Evolutionary conservation across 2,329 filamentous ascomycete genomes (phyloP).

Genomic region (Drechslerella coelobrocha): DNA sequence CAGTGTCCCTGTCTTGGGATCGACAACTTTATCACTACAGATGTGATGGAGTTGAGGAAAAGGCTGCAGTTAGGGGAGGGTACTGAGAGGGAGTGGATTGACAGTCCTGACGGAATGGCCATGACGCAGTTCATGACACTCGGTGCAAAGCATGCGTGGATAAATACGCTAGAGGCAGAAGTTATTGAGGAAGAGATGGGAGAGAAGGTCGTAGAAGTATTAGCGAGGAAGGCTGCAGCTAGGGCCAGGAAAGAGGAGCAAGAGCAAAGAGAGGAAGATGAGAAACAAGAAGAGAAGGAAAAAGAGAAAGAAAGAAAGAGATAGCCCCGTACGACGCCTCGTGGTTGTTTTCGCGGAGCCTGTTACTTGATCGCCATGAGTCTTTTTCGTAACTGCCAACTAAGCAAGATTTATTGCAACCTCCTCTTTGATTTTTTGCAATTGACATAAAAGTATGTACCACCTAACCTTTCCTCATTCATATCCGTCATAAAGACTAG

Average conservation of each 20-base stretch:
- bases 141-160: slow-evolving; percentile 2
- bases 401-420: too few species aligned
- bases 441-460: too few species aligned
- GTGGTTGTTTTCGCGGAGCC: not conserved
- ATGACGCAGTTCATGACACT: slow-evolving; percentile 23
- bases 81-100: slow-evolving; percentile 3
- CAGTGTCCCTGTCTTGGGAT: slow-evolving; percentile 27
- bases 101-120: slow-evolving; percentile 15
- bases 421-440: too few species aligned
- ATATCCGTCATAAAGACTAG: too few species aligned
- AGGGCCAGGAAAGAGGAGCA: slow-evolving; percentile 1
- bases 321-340: not conserved
- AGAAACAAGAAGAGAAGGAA: not conserved
- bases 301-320: slow-evolving; percentile 9
- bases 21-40: slow-evolving; percentile 19
- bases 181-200: slow-evolving; percentile 3
- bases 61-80: slow-evolving; percentile 5
- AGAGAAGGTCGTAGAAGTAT: not conserved
- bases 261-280: not conserved
- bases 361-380: not conserved
- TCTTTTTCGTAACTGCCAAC: too few species aligned
- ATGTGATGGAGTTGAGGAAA: slow-evolving; percentile 13
- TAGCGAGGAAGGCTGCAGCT: not conserved
- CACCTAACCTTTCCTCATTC: too few species aligned
- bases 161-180: not conserved